Percentiles rank a stretch among this genome's conserved stretches.
Evolutionary conservation across 2,329 filamentous ascomycete genomes (phyloP).

Genomic region (Nannizziopsis barbatae): DNA sequence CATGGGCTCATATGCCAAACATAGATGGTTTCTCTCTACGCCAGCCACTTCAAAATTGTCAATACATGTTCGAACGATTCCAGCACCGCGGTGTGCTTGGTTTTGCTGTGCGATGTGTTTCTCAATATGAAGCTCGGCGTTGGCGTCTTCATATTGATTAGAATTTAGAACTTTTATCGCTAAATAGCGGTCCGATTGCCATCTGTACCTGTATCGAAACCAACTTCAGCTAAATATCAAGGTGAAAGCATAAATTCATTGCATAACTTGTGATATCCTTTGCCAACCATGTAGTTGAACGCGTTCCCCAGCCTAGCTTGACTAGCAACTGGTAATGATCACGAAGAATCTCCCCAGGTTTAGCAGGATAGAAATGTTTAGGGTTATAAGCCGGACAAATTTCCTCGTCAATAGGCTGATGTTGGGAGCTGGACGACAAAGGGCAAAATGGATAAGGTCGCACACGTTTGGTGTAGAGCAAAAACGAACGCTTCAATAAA

Average conservation of each 20-base stretch:
- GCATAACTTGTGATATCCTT: constrained; percentile 11
- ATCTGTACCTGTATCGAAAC: constrained; percentile 2
- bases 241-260: background rate
- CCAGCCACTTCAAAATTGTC: constrained; percentile 20
- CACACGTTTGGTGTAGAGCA: no score
- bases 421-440: background rate
- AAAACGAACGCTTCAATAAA: no score
- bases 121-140: constrained; percentile 20
- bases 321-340: constrained; percentile 12
- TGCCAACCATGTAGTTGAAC: constrained; percentile 14
- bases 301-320: constrained; percentile 13
- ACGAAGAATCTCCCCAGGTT: constrained; percentile 10
- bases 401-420: constrained; percentile 11
- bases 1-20: constrained; percentile 26
- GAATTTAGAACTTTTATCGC: constrained; percentile 14
- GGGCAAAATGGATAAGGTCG: no score
- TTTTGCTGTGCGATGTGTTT: constrained; percentile 20
- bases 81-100: constrained; percentile 19
- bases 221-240: background rate
- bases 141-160: background rate
- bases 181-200: constrained; percentile 9
- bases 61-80: constrained; percentile 20
- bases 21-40: constrained; percentile 22
- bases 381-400: constrained; percentile 8
- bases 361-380: constrained; percentile 9